phyloP scores from a whole-genome alignment of 345 rosid species.

The Erysimum cheiranthoides region DNA sequence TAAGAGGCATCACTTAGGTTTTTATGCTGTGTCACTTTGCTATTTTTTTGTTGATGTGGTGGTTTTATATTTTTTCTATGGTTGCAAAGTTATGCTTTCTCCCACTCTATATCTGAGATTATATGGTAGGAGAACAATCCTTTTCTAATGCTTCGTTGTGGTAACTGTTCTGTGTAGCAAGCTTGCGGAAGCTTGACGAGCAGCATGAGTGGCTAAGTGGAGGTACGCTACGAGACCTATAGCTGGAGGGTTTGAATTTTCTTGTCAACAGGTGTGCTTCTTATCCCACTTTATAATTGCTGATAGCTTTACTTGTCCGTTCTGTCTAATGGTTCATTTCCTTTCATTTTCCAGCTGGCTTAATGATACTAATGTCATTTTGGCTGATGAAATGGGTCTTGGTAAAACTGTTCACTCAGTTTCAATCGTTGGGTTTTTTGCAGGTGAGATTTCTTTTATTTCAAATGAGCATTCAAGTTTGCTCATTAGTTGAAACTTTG shows the following conservation, averaged over 20 bases:
- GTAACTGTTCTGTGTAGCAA: conserved; percentile 56
- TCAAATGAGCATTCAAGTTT: conserved; percentile 26
- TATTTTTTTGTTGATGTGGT: conserved; percentile 31
- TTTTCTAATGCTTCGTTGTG: conserved; percentile 24
- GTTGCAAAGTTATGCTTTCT: conserved; percentile 21
- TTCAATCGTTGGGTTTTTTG: conserved; percentile 97
- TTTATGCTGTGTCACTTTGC: conserved; percentile 4
- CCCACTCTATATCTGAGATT: conserved; percentile 12
- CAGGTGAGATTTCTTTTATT: conserved; percentile 62
- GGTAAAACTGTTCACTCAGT: conserved; percentile 99
- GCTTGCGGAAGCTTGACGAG: conserved; percentile 95
- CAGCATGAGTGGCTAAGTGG: conserved; percentile 97
- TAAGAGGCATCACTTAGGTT: background rate
- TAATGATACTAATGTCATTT: conserved; percentile 99
- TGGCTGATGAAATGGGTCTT: conserved; percentile 99
- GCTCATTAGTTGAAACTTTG: conserved; percentile 20
- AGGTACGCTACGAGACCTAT: conserved; percentile 98
- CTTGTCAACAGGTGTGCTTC: conserved; percentile 87
- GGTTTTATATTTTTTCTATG: background rate
- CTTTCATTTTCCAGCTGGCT: conserved; percentile 75
- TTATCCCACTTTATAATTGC: conserved; percentile 22
- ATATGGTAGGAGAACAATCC: background rate
- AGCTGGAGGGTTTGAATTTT: conserved; percentile 96
- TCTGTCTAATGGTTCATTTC: conserved; percentile 24
- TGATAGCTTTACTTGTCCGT: conserved; percentile 27